Evolutionary conservation across 768 basidiomycete species (phyloP).

Genomic region (Multifurca ochricompacta): DNA sequence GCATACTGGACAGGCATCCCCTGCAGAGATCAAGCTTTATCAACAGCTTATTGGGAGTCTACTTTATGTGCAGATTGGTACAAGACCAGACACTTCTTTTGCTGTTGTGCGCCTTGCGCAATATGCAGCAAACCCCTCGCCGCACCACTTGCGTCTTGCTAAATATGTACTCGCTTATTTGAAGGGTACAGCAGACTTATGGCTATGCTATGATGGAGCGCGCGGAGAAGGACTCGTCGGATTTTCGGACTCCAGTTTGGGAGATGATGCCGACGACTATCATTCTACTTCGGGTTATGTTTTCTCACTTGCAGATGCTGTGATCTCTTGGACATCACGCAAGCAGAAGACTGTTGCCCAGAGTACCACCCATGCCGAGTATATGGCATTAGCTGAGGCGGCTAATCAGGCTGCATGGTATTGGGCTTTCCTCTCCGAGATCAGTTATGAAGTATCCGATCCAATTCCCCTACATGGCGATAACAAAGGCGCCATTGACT

Average conservation of each 20-base stretch:
- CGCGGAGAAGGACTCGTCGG: neutral
- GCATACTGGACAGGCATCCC: neutral
- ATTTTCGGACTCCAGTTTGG: constrained; percentile 27
- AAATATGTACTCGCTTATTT: too few species aligned
- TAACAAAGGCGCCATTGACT: too few species aligned
- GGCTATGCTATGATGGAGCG: neutral
- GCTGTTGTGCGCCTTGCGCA: neutral
- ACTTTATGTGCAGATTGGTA: neutral
- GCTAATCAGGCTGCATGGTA: too few species aligned
- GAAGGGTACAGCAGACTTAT: too few species aligned
- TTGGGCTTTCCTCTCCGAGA: too few species aligned
- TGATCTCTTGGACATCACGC: constrained; percentile 32
- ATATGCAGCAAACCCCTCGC: too few species aligned
- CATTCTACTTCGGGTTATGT: constrained; percentile 25
- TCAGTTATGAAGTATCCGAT: too few species aligned
- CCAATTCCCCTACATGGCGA: too few species aligned
- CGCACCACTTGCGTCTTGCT: too few species aligned
- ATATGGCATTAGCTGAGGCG: too few species aligned
- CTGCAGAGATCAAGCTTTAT: neutral
- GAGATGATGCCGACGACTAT: constrained; percentile 17
- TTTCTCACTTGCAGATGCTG: constrained; percentile 27
- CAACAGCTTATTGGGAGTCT: too few species aligned
- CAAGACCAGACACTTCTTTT: neutral
- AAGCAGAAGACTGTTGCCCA: constrained; percentile 32
- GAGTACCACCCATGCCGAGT: constrained; percentile 37